Percentiles rank a stretch among this genome's conserved stretches.
These are phyloP conservation scores for Aureobasidium namibiae DNA, from an alignment of 2,329 filamentous ascomycete species.

Conservation along the genomic window DNA sequence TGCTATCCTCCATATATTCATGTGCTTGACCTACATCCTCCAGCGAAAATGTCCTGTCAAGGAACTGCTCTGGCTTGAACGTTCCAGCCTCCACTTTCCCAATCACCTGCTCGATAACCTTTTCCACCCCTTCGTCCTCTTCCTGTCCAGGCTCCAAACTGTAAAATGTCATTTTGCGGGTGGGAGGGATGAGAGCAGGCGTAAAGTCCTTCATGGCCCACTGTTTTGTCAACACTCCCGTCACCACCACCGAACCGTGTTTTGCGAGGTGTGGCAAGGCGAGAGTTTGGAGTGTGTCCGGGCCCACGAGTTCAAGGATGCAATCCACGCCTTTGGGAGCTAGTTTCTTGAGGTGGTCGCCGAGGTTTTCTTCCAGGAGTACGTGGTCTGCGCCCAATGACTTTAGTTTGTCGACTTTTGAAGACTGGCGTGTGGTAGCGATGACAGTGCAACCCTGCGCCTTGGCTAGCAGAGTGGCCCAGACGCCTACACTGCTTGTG, in stretches of 20 bases:
- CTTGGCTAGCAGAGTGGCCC: slow-evolving; percentile 11
- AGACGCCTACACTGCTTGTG: slow-evolving; percentile 10
- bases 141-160: slow-evolving; percentile 6
- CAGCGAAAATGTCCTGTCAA: slow-evolving; percentile 1
- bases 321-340: slow-evolving; percentile 6
- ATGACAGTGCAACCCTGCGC: slow-evolving; percentile 9
- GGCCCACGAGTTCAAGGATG: slow-evolving; percentile 10
- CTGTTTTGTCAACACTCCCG: slow-evolving; percentile 10
- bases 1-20: slow-evolving; percentile 8
- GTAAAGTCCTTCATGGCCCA: slow-evolving; percentile 7
- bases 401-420: slow-evolving; percentile 2
- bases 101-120: not conserved
- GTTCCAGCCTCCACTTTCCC: slow-evolving; percentile 1
- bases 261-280: slow-evolving; percentile 1
- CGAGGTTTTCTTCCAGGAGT: slow-evolving; percentile 11
- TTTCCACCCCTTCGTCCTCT: slow-evolving; percentile 5
- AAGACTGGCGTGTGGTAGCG: slow-evolving; percentile 11
- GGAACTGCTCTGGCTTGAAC: slow-evolving; percentile 5
- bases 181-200: slow-evolving; percentile 6
- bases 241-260: slow-evolving; percentile 9
- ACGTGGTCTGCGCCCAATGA: slow-evolving; percentile 11
- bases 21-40: not conserved
- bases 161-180: slow-evolving; percentile 9
- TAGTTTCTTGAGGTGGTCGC: not conserved
- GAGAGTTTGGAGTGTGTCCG: not conserved